phyloP scores from a whole-genome alignment of 805 yeast species.

The Myxozyma melibiosi region DNA sequence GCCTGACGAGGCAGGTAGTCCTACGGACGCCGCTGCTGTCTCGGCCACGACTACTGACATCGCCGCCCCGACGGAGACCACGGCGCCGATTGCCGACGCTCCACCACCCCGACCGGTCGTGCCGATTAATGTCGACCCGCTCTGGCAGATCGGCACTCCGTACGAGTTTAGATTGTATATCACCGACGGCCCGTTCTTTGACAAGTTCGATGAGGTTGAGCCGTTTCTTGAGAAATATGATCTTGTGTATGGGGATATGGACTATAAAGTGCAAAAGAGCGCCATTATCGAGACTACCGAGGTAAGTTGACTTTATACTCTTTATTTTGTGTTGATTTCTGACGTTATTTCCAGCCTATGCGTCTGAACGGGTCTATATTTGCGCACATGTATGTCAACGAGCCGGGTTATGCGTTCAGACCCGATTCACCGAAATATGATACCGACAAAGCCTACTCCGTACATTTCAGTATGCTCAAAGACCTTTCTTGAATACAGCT shows the following conservation, averaged over 20 bases:
- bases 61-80: slow-evolving; percentile 1
- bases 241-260: slow-evolving; percentile 16
- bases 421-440: slow-evolving; percentile 33
- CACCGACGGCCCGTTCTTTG: slow-evolving; percentile 22
- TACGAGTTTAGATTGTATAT: slow-evolving; percentile 28
- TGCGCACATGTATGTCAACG: slow-evolving; percentile 40
- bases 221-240: slow-evolving; percentile 17
- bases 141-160: slow-evolving; percentile 30
- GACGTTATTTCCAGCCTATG: slow-evolving; percentile 18
- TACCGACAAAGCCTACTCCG: slow-evolving; percentile 26
- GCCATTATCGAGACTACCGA: slow-evolving; percentile 10
- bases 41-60: background rate
- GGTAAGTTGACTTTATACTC: background rate
- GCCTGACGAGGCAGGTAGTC: background rate
- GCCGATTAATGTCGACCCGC: slow-evolving; percentile 21
- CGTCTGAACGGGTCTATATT: slow-evolving; percentile 43
- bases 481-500: slow-evolving; percentile 23
- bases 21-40: background rate
- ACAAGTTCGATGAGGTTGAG: slow-evolving; percentile 11
- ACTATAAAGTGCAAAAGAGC: slow-evolving; percentile 4
- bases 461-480: slow-evolving; percentile 23
- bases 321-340: background rate
- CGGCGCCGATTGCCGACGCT: slow-evolving; percentile 8
- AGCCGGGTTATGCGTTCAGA: slow-evolving; percentile 26
- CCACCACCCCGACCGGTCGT: slow-evolving; percentile 7